These are phyloP conservation scores for Macrophomina pseudophaseolina DNA, from an alignment of 2,329 filamentous ascomycete genomes.

Conservation along the genomic window DNA sequence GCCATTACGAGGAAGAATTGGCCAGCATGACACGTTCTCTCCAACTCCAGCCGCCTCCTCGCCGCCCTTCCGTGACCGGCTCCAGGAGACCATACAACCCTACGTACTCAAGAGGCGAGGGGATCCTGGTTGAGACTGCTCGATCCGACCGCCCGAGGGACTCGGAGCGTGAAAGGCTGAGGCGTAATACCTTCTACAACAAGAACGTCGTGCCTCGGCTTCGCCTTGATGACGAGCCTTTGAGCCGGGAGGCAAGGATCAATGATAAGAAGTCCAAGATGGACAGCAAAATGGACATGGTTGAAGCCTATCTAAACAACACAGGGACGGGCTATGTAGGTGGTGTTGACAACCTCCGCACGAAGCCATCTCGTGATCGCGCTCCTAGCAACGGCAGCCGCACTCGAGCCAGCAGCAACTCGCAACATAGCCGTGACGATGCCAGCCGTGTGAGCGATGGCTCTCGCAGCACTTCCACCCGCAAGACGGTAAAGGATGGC, in stretches of 20 bases:
- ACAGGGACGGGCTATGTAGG: background rate
- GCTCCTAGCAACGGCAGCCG: constrained; percentile 18
- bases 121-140: background rate
- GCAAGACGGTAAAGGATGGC: constrained; percentile 14
- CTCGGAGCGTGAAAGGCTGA: constrained; percentile 1
- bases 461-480: constrained; percentile 10
- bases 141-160: constrained; percentile 14
- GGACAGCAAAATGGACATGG: constrained; percentile 8
- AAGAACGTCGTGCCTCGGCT: background rate
- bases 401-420: constrained; percentile 1
- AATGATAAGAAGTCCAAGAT: constrained; percentile 7
- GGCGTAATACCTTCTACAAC: constrained; percentile 23
- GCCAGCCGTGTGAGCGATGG: constrained; percentile 22
- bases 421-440: constrained; percentile 12
- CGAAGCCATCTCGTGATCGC: constrained; percentile 1
- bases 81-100: background rate
- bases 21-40: background rate
- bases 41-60: background rate
- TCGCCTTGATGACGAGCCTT: background rate
- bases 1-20: background rate
- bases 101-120: background rate
- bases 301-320: constrained; percentile 14
- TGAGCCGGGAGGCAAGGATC: background rate
- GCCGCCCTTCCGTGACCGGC: constrained; percentile 4
- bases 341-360: constrained; percentile 16